Percentiles rank a stretch among this genome's conserved stretches.
These are phyloP conservation scores for Colletotrichum sansevieriae DNA, from an alignment of 2,329 filamentous ascomycete species.

Conservation along the genomic window DNA sequence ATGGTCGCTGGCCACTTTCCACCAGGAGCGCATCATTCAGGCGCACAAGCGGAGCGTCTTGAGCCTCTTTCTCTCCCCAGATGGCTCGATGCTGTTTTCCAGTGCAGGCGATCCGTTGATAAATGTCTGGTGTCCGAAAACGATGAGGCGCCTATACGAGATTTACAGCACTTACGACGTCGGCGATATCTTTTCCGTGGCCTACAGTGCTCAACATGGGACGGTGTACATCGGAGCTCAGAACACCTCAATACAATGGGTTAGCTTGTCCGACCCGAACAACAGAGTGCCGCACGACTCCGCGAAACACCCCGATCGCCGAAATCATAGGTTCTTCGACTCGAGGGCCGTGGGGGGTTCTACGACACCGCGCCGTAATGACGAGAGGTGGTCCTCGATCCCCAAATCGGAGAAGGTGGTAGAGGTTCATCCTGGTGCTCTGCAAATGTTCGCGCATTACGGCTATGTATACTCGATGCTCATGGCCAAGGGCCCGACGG, in stretches of 20 bases:
- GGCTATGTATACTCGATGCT: conserved; percentile 98
- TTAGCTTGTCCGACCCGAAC: conserved; percentile 76
- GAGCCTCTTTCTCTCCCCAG: conserved; percentile 82
- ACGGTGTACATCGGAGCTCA: conserved; percentile 93
- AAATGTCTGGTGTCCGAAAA: conserved; percentile 89
- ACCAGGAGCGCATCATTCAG: conserved; percentile 82
- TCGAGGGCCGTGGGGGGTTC: conserved; percentile 87
- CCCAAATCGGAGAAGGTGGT: conserved; percentile 70
- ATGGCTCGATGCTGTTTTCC: conserved; percentile 85
- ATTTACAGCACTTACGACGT: conserved; percentile 95
- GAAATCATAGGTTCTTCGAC: conserved; percentile 93
- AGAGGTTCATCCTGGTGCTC: conserved; percentile 84
- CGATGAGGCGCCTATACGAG: conserved; percentile 83
- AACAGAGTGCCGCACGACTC: conserved; percentile 71
- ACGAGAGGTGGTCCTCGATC: conserved; percentile 68
- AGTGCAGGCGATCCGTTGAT: conserved; percentile 94
- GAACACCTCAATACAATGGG: conserved; percentile 97
- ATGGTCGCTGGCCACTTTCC: conserved; percentile 91
- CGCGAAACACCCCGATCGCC: conserved; percentile 78
- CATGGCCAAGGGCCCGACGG: conserved; percentile 77
- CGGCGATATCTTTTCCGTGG: conserved; percentile 95
- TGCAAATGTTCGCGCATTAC: conserved; percentile 91
- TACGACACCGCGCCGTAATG: conserved; percentile 79
- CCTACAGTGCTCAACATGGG: conserved; percentile 82
- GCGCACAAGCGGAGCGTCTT: conserved; percentile 94